Evolutionary conservation across 768 basidiomycete genomes (phyloP).

Genomic region (Nidularia sp.): DNA sequence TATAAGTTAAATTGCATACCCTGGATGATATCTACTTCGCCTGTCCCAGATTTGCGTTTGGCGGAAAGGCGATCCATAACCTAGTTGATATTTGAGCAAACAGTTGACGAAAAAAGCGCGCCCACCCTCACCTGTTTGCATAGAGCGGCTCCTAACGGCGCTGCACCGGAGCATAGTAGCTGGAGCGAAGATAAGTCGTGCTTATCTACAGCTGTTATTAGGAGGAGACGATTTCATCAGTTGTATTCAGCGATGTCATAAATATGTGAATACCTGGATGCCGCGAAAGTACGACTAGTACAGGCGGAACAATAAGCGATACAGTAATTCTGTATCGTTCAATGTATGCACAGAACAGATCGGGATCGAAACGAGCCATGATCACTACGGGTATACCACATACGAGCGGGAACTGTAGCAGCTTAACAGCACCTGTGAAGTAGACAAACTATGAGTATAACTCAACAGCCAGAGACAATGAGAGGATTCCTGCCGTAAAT

Average conservation of each 20-base stretch:
- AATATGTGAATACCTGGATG: slow-evolving; percentile 55
- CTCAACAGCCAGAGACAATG: neutral
- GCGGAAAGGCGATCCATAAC: slow-evolving; percentile 31
- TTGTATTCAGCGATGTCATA: no score
- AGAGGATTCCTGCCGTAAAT: slow-evolving; percentile 33
- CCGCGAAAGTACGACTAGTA: slow-evolving; percentile 71
- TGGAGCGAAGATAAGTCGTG: slow-evolving; percentile 63
- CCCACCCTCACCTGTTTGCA: slow-evolving; percentile 42
- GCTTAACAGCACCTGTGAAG: slow-evolving; percentile 49
- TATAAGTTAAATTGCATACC: slow-evolving; percentile 35
- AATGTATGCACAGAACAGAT: slow-evolving; percentile 60
- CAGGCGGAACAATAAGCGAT: slow-evolving; percentile 71
- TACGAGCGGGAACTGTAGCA: slow-evolving; percentile 56
- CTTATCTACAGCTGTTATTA: slow-evolving; percentile 48
- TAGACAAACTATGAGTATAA: neutral
- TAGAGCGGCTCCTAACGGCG: slow-evolving; percentile 69
- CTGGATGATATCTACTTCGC: no score
- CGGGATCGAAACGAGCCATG: slow-evolving; percentile 69
- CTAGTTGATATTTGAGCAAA: slow-evolving; percentile 3
- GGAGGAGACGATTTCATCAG: no score
- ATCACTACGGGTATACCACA: slow-evolving; percentile 50
- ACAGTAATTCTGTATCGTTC: slow-evolving; percentile 59
- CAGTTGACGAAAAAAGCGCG: slow-evolving; percentile 10
- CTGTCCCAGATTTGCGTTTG: slow-evolving; percentile 33
- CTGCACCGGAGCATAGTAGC: slow-evolving; percentile 69